These are phyloP conservation scores for Suhomyces wounanorum DNA, from an alignment of 1,139 yeast genomes.

Conservation along the genomic window DNA sequence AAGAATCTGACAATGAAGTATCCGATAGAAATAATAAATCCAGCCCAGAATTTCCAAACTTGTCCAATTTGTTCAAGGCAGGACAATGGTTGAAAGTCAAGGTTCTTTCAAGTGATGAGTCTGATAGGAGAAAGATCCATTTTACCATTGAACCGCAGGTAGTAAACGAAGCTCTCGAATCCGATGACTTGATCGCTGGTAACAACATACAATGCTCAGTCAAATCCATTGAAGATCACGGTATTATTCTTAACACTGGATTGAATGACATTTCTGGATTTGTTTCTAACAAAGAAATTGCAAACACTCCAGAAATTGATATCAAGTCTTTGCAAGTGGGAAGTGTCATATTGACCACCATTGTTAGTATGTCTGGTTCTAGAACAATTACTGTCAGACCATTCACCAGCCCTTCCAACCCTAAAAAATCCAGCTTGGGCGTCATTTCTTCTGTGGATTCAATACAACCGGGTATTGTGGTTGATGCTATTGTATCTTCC, in stretches of 20 bases:
- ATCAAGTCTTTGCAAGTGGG: constrained; percentile 33
- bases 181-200: constrained; percentile 66
- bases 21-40: constrained; percentile 16
- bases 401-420: constrained; percentile 23
- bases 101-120: constrained; percentile 46
- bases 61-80: constrained; percentile 54
- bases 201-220: constrained; percentile 75
- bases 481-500: constrained; percentile 70
- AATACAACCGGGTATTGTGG: constrained; percentile 79
- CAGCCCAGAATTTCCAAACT: constrained; percentile 53
- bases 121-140: constrained; percentile 59
- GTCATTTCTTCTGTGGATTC: constrained; percentile 74
- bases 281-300: constrained; percentile 67
- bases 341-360: constrained; percentile 52
- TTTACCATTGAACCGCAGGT: constrained; percentile 73
- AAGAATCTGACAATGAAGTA: constrained; percentile 46
- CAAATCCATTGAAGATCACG: constrained; percentile 86
- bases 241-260: constrained; percentile 76
- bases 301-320: constrained; percentile 24
- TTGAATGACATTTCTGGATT: constrained; percentile 62
- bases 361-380: constrained; percentile 46
- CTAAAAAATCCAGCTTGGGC: constrained; percentile 49
- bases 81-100: constrained; percentile 90
- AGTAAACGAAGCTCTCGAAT: constrained; percentile 62
- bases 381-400: constrained; percentile 66